Percentiles rank a stretch among this genome's conserved stretches.
Evolutionary conservation across 108 stramenopile species (phyloP).

Genomic region (Nitzschia sp.): DNA sequence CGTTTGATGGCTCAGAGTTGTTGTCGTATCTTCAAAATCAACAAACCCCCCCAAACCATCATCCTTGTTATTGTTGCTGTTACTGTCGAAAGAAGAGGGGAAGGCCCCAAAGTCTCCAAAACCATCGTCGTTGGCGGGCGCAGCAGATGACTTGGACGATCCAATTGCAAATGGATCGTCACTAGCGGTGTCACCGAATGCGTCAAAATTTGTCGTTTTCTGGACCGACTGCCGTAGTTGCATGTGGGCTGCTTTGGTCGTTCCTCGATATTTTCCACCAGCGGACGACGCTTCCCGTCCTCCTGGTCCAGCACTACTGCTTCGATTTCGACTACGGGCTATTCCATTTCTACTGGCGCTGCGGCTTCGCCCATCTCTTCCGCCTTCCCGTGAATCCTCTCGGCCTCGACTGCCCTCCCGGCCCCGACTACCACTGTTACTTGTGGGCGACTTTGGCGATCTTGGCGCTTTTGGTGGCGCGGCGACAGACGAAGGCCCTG

Average conservation of each 20-base stretch:
- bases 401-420: background rate
- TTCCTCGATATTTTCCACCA: background rate
- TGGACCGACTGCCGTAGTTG: background rate
- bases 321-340: background rate
- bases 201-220: slow-evolving; percentile 3
- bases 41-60: slow-evolving; percentile 2
- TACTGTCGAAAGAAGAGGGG: background rate
- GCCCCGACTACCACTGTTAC: background rate
- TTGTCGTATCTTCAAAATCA: background rate
- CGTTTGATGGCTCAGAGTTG: background rate
- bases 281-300: background rate
- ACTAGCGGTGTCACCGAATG: slow-evolving; percentile 1
- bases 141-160: background rate
- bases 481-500: background rate
- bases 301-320: background rate
- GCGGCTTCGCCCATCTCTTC: background rate
- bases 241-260: background rate
- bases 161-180: background rate
- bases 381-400: too few relatives aligned
- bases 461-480: background rate
- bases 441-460: background rate
- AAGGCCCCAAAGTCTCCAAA: slow-evolving; percentile 12
- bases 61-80: slow-evolving; percentile 7
- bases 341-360: background rate
- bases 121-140: background rate